Conservation (phyloP, 106 monocot species). For the Xerophyta viscosa region DNA sequence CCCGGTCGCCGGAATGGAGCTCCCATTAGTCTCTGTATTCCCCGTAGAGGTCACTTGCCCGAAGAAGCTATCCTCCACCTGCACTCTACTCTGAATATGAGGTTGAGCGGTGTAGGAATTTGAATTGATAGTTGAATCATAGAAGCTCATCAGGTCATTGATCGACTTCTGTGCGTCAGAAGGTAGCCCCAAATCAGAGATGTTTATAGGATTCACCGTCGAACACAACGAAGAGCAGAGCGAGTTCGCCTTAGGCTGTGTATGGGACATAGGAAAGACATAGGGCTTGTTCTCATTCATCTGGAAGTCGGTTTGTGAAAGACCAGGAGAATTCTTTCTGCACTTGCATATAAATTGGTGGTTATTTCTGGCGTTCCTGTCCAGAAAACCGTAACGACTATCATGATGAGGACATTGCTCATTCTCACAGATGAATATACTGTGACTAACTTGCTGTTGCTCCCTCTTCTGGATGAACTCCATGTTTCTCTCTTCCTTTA, state of each 20-base stretch:
- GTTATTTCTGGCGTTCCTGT: constrained; percentile 28
- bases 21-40: background rate
- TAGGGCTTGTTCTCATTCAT: constrained; percentile 15
- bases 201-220: constrained; percentile 4
- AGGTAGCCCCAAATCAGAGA: constrained; percentile 9
- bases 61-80: constrained; percentile 2
- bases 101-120: background rate
- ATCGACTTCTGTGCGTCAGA: constrained; percentile 18
- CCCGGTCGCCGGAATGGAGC: background rate
- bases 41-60: no score
- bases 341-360: constrained; percentile 11
- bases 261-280: background rate
- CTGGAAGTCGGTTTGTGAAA: constrained; percentile 2
- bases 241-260: constrained; percentile 3
- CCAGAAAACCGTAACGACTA: constrained; percentile 19
- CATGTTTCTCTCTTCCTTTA: constrained; percentile 9
- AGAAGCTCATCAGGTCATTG: constrained; percentile 17
- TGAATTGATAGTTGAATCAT: constrained; percentile 7
- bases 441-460: background rate
- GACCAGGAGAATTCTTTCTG: background rate
- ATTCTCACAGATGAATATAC: constrained; percentile 24
- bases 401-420: constrained; percentile 28
- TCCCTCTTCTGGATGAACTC: constrained; percentile 29
- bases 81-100: background rate
- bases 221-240: background rate